These are phyloP conservation scores for Polysphondylium violaceum DNA, from an alignment of 78 protist species.

Conservation along the genomic window DNA sequence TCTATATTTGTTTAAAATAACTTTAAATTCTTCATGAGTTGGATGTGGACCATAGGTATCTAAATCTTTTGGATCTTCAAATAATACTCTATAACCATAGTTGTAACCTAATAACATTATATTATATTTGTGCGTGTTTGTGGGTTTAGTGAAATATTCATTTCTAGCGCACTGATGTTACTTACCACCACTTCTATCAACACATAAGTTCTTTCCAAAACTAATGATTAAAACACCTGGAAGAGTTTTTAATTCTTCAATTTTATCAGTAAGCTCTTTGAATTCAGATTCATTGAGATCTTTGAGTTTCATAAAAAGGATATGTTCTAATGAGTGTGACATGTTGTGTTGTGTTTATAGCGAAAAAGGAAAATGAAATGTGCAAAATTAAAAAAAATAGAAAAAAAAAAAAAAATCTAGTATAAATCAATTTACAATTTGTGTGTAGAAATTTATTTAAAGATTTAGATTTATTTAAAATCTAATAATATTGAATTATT, in stretches of 20 bases:
- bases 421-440: conserved; percentile 1
- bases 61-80: conserved; percentile 2
- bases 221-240: conserved; percentile 48
- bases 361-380: neutral
- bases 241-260: conserved; percentile 16
- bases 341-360: neutral
- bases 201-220: conserved; percentile 50
- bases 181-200: conserved; percentile 63
- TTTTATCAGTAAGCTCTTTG: conserved; percentile 12
- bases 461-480: no score
- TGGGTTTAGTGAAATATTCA: no score
- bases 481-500: no score
- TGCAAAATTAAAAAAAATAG: neutral
- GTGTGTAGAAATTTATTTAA: no score
- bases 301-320: conserved; percentile 47
- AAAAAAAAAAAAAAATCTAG: neutral
- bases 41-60: conserved; percentile 46
- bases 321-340: conserved; percentile 51
- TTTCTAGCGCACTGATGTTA: no score
- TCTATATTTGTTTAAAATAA: conserved; percentile 21
- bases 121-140: neutral
- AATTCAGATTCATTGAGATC: conserved; percentile 21
- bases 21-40: conserved; percentile 31
- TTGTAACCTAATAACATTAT: conserved; percentile 20
- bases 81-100: conserved; percentile 62